Percentiles rank a stretch among this genome's conserved stretches.
These are phyloP conservation scores for Colletotrichum nymphaeae DNA, from an alignment of 2,329 filamentous ascomycete genomes.

Conservation along the genomic window DNA sequence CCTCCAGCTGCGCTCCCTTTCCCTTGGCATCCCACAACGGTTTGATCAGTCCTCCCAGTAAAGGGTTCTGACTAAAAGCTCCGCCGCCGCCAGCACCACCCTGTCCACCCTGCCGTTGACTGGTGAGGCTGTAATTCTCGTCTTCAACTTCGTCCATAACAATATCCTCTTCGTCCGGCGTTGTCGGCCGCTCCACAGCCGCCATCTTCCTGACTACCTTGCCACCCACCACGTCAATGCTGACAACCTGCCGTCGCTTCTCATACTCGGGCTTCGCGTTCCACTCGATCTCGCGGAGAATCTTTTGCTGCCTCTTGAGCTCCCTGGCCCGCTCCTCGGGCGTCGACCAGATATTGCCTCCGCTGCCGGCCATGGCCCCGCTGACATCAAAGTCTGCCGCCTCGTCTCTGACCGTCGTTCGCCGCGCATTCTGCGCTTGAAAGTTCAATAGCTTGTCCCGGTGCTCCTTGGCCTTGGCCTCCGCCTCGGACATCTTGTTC, in stretches of 20 bases:
- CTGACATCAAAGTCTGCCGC: conserved; percentile 72
- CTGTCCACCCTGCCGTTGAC: conserved; percentile 44
- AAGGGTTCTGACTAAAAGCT: conserved; percentile 76
- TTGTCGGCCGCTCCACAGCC: conserved; percentile 67
- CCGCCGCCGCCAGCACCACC: conserved; percentile 62
- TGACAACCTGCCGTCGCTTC: conserved; percentile 85
- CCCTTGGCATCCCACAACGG: conserved; percentile 69
- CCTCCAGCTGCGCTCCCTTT: conserved; percentile 58
- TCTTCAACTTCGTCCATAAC: conserved; percentile 39
- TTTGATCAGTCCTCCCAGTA: conserved; percentile 73
- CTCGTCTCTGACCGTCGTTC: conserved; percentile 89
- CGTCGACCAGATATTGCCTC: conserved; percentile 82
- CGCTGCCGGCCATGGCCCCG: conserved; percentile 54
- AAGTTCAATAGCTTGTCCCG: conserved; percentile 84
- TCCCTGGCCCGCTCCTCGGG: conserved; percentile 86
- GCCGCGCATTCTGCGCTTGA: conserved; percentile 85
- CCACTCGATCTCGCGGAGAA: conserved; percentile 88
- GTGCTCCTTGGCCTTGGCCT: conserved; percentile 79
- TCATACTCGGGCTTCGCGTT: conserved; percentile 88
- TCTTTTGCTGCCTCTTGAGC: conserved; percentile 86
- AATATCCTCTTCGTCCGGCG: conserved; percentile 55
- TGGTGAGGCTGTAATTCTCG: conserved; percentile 37
- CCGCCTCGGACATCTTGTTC: conserved; percentile 64
- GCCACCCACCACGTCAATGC: conserved; percentile 82
- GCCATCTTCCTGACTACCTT: conserved; percentile 81